A percentile compares a stretch with the other conserved stretches of the same genome.
Conservation (phyloP, 2,329 filamentous ascomycete species). For the Ophiostoma novo-ulmi region DNA sequence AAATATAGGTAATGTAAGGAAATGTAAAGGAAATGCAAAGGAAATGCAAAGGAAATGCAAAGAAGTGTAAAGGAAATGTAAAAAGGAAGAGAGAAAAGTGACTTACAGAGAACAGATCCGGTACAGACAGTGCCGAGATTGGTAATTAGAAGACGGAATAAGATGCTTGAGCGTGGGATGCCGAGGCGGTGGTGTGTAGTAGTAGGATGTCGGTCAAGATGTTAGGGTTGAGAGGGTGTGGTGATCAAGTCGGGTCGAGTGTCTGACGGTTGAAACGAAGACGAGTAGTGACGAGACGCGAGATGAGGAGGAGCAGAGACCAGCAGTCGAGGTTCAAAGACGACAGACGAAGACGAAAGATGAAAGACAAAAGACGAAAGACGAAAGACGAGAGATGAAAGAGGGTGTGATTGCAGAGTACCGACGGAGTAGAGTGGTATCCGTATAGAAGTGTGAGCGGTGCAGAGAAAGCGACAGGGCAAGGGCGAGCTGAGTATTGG, state of each 20-base stretch:
- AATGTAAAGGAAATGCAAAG: not conserved
- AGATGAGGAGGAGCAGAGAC: not conserved
- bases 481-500: not conserved
- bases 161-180: not conserved
- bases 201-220: slow-evolving; percentile 10
- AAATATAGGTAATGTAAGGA: not conserved
- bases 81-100: not conserved
- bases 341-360: not conserved
- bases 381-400: not conserved
- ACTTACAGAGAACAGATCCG: not conserved
- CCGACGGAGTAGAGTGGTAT: not conserved
- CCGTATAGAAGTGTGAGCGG: not conserved
- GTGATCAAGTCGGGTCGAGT: not conserved
- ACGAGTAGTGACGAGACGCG: not conserved
- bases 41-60: not conserved
- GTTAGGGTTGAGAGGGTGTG: not conserved
- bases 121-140: not conserved
- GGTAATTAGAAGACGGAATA: not conserved
- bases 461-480: not conserved
- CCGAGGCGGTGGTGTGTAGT: not conserved
- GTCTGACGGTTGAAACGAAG: not conserved
- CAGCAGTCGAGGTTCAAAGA: too few relatives aligned
- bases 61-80: not conserved
- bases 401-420: slow-evolving; percentile 3
- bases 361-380: not conserved